Percentiles rank a stretch among this genome's conserved stretches.
Evolutionary conservation across 2,329 filamentous ascomycete genomes (phyloP).

Genomic region (Erysiphe pulchra): DNA sequence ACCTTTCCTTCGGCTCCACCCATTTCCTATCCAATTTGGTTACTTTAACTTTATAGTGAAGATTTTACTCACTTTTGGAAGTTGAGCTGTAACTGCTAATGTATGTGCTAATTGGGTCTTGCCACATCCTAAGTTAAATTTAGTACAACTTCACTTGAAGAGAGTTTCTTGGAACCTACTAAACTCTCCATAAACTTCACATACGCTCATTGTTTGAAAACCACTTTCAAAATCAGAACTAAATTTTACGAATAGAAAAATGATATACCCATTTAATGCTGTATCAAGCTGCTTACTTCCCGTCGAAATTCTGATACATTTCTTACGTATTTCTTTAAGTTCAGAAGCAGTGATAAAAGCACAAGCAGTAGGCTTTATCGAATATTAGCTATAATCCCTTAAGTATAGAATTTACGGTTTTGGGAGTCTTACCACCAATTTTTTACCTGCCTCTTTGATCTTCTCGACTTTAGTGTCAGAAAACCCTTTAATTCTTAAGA

Average conservation of each 20-base stretch:
- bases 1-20: conserved; percentile 44
- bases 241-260: no score
- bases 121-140: conserved; percentile 22
- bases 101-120: conserved; percentile 47
- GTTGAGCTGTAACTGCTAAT: conserved; percentile 34
- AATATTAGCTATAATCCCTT: conserved; percentile 3
- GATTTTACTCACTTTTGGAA: conserved; percentile 18
- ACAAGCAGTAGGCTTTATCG: conserved; percentile 24
- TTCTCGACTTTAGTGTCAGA: conserved; percentile 47
- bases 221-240: conserved; percentile 19
- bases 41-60: background rate
- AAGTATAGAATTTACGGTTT: background rate
- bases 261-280: conserved; percentile 30
- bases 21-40: conserved; percentile 19
- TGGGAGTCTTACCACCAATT: conserved; percentile 10
- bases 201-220: conserved; percentile 46
- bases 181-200: conserved; percentile 34
- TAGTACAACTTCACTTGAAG: background rate
- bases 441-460: conserved; percentile 36
- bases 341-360: conserved; percentile 42
- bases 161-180: conserved; percentile 13
- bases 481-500: conserved; percentile 43
- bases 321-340: conserved; percentile 33
- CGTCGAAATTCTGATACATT: conserved; percentile 37
- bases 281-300: conserved; percentile 43